Evolutionary conservation across 805 yeast species (phyloP).

Genomic region (Kregervanrija delftensis): DNA sequence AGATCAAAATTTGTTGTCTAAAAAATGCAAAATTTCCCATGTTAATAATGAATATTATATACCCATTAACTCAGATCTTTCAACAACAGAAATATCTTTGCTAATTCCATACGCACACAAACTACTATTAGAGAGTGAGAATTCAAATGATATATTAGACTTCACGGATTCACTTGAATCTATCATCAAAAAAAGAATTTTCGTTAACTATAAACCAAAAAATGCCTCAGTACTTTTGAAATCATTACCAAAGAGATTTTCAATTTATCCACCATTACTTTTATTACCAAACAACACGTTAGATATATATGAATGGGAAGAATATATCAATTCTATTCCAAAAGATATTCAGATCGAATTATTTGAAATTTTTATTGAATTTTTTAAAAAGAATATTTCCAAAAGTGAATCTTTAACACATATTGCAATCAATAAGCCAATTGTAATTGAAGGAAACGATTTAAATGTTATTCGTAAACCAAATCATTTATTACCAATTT

Average conservation of each 20-base stretch:
- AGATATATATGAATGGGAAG: slow-evolving; percentile 31
- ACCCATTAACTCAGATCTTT: too few relatives aligned
- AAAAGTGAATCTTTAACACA: slow-evolving; percentile 32
- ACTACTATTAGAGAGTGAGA: too few relatives aligned
- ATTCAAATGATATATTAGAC: too few relatives aligned
- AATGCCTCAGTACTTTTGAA: not conserved
- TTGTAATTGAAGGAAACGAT: slow-evolving; percentile 25
- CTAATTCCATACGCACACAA: too few relatives aligned
- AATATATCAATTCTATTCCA: not conserved
- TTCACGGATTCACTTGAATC: too few relatives aligned
- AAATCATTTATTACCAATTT: slow-evolving; percentile 46
- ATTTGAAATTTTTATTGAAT: slow-evolving; percentile 9
- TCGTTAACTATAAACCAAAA: too few relatives aligned
- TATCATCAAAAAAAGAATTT: too few relatives aligned
- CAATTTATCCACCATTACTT: slow-evolving; percentile 62
- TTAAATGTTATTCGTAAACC: slow-evolving; percentile 47
- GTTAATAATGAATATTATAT: too few relatives aligned
- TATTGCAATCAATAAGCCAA: slow-evolving; percentile 68
- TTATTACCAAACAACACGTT: slow-evolving; percentile 48
- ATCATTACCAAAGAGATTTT: slow-evolving; percentile 47
- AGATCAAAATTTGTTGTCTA: too few relatives aligned
- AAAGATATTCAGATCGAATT: too few relatives aligned
- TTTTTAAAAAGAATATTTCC: slow-evolving; percentile 8
- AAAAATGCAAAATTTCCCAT: too few relatives aligned
- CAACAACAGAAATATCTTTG: too few relatives aligned